Conservation (phyloP, 2,329 filamentous ascomycete species). For the Fusarium haematococcum region DNA sequence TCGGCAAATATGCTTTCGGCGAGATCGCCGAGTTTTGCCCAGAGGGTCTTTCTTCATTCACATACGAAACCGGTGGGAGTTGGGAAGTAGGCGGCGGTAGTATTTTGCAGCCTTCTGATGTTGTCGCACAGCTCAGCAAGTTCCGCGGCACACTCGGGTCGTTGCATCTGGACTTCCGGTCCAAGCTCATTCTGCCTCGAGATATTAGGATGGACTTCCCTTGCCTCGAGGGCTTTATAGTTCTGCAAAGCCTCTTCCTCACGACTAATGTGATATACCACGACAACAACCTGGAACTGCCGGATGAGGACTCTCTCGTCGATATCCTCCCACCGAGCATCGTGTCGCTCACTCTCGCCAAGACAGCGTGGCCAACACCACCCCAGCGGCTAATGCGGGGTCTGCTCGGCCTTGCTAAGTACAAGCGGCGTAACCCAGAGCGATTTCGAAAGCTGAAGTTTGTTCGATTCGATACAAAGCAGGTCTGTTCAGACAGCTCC, state of each 20-base stretch:
- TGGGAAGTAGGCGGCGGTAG: no score
- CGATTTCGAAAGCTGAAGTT: conserved; percentile 2
- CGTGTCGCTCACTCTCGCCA: conserved; percentile 12
- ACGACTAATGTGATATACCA: conserved; percentile 8
- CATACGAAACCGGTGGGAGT: conserved; percentile 2
- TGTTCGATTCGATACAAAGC: conserved; percentile 4
- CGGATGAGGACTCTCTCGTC: conserved; percentile 9
- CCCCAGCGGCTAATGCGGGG: conserved; percentile 1
- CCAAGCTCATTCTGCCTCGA: not conserved
- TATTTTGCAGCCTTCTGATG: not conserved
- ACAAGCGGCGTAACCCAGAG: not conserved
- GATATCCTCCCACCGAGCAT: conserved; percentile 8
- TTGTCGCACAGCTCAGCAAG: conserved; percentile 4
- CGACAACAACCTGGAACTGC: not conserved
- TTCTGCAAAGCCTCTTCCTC: conserved; percentile 22
- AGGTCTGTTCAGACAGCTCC: not conserved
- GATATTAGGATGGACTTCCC: not conserved
- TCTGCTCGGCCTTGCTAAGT: conserved; percentile 2
- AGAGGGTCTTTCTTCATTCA: conserved; percentile 9
- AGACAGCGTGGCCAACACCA: not conserved
- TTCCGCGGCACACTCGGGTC: conserved; percentile 10
- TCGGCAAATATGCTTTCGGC: not conserved
- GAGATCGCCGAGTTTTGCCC: conserved; percentile 5
- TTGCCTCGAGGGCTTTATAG: conserved; percentile 11
- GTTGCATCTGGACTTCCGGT: conserved; percentile 20